Percentiles rank a stretch among this genome's conserved stretches.
Evolutionary conservation across 2,329 filamentous ascomycete species (phyloP).

Genomic region (Neofusicoccum laricinum): DNA sequence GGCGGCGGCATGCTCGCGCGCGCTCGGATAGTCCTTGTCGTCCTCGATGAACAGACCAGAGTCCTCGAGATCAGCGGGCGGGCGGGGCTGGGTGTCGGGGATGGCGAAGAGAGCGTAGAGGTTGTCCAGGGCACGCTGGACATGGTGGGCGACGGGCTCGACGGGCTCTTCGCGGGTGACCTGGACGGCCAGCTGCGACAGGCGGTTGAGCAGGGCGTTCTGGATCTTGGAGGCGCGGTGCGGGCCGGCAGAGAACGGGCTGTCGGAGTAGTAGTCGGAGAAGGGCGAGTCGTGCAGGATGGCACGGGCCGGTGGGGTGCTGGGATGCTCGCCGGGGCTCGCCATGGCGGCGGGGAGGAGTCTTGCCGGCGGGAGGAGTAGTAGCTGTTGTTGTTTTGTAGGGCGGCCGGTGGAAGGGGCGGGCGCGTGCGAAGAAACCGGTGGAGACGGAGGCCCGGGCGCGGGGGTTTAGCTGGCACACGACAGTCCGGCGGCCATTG

Average conservation of each 20-base stretch:
- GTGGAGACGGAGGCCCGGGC: constrained; percentile 10
- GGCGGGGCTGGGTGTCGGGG: constrained; percentile 11
- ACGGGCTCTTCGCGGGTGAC: constrained; percentile 26
- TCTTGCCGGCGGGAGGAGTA: not conserved
- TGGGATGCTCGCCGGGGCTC: constrained; percentile 1
- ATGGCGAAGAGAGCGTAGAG: constrained; percentile 9
- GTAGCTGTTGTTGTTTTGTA: too few relatives aligned
- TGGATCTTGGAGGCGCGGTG: constrained; percentile 3
- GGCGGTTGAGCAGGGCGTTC: constrained; percentile 31
- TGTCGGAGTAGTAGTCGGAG: constrained; percentile 41
- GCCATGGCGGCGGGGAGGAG: constrained; percentile 5
- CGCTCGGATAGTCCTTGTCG: not conserved
- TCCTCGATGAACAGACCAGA: constrained; percentile 15
- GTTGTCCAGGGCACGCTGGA: constrained; percentile 7
- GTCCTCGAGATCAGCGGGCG: constrained; percentile 10
- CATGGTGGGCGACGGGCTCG: constrained; percentile 8
- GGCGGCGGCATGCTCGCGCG: not conserved
- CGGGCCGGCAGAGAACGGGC: constrained; percentile 24
- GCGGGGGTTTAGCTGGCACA: constrained; percentile 17
- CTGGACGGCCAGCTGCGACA: constrained; percentile 35
- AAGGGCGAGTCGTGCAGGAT: constrained; percentile 35
- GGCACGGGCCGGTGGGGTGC: constrained; percentile 7
- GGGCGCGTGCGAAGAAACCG: not conserved
- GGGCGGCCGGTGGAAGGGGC: not conserved
- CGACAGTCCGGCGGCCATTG: constrained; percentile 23